Conservation (phyloP, 1,284 basidiomycete genomes). For the Pseudozyma sp. region DNA sequence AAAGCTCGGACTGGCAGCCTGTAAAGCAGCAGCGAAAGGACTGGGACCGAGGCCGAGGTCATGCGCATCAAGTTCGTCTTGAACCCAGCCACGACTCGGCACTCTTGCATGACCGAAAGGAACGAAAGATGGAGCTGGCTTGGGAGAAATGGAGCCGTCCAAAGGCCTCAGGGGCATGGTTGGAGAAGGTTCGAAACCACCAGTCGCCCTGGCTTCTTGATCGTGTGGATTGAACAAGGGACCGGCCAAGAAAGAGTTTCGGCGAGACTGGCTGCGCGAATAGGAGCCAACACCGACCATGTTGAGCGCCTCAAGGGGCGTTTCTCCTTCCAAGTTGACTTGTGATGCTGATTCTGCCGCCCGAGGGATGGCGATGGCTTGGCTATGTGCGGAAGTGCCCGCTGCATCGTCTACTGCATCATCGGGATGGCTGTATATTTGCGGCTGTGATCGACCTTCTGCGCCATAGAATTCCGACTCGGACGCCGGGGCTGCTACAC, state of each 20-base stretch:
- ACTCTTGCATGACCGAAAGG: background rate
- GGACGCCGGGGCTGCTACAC: no score
- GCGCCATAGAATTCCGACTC: background rate
- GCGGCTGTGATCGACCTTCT: background rate
- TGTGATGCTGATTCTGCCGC: no score
- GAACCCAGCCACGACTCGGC: slow-evolving; percentile 15
- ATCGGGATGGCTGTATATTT: background rate
- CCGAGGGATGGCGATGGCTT: background rate
- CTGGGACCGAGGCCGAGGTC: slow-evolving; percentile 46
- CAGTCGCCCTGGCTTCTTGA: background rate
- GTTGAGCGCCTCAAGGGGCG: background rate
- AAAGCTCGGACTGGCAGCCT: slow-evolving; percentile 29
- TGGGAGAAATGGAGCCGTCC: background rate
- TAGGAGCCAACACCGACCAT: slow-evolving; percentile 60
- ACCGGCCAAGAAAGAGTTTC: slow-evolving; percentile 50
- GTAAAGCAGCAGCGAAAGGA: slow-evolving; percentile 42
- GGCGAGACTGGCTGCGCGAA: slow-evolving; percentile 45
- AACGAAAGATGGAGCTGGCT: background rate
- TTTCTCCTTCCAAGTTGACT: background rate
- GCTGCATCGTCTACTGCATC: no score
- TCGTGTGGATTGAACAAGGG: slow-evolving; percentile 25
- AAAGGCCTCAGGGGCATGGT: background rate
- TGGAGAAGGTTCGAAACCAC: background rate
- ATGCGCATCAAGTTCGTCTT: slow-evolving; percentile 36
- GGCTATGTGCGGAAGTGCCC: background rate